Base-by-base conservation (phyloP, 2,329 filamentous ascomycete genomes). In the Clonostachys byssicola region DNA sequence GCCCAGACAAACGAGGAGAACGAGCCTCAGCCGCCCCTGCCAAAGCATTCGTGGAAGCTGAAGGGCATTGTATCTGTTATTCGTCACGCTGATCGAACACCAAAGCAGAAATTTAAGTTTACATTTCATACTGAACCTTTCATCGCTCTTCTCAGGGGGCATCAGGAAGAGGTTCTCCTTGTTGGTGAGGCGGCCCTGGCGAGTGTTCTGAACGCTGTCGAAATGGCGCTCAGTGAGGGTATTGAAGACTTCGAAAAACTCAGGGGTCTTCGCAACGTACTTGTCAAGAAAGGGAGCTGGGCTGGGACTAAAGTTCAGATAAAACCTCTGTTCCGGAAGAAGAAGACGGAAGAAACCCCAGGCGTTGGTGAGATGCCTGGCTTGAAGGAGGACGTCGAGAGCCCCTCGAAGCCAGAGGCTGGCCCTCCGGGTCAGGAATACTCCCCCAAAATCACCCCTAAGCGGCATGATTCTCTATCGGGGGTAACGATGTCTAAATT, bases 91-190 rank as follows among this genome's bases (percentile, higher is more conserved):
- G 94, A 99, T 69, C 86, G 94, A 48, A 99, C 94, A 2, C 94
- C 94, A 3, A 99, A 99, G 70, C 94, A 99, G 60, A 99, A 99
- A 64, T 96, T 96, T 76, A 99, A 99, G 64, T 99, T 97, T 60
- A 99, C 94, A 0, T 97, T 99, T 58, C 94, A 99, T 61, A 95
- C 91, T 0, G 89, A 92, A 52, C 94, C 94, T 1, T 99, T 99
- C 60, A 92, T 99, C 52, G 89, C 95, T 53, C 76, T 99, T 5
- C 80, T 99, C 40, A 95, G 92, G 62, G 94, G 94, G 0, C 92
- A 99, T 59, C 89, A 95, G 59, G 92, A 97, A 66, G 94, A 99
- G 63, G 94, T 99, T 2, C 77, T 99, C 3, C 79, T 99, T 18
- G 94, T 96, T 54, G 92, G 92, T 9, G 91, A 96, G 62, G 85